phyloP scores from a whole-genome alignment of 441 rosid genomes.

The Bruguiera hainesii region DNA sequence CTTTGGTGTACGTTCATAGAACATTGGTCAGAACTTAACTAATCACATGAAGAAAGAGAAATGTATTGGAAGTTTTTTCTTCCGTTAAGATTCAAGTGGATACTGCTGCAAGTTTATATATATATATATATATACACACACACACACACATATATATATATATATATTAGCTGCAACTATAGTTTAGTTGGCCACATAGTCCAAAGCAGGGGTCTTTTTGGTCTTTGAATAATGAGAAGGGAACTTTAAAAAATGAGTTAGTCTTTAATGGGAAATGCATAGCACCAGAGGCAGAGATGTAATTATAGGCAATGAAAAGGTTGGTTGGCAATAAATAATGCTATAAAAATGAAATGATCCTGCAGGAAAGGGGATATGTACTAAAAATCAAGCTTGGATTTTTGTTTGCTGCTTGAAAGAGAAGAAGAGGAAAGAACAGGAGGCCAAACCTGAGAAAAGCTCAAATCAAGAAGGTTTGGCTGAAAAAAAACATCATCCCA shows the following conservation, averaged over 20 bases:
- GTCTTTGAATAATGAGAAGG: not conserved
- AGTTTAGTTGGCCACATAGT: too few species aligned
- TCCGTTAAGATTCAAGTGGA: not conserved
- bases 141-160: not conserved
- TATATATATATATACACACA: not conserved
- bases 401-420: not conserved
- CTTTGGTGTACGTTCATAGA: not conserved
- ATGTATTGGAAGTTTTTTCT: not conserved
- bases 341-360: conserved; percentile 12
- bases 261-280: not conserved
- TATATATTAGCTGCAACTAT: too few species aligned
- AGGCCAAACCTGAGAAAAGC: conserved; percentile 3
- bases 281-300: conserved; percentile 23
- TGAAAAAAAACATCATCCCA: not conserved
- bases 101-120: not conserved
- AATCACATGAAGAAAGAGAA: not conserved
- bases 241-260: not conserved
- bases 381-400: not conserved
- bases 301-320: conserved; percentile 4
- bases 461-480: conserved; percentile 17
- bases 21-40: not conserved
- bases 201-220: not conserved
- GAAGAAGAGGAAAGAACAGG: not conserved
- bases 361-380: not conserved
- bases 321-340: not conserved